These are phyloP conservation scores for Apiotrichum gamsii DNA, from an alignment of 1,284 basidiomycete genomes.

Conservation along the genomic window DNA sequence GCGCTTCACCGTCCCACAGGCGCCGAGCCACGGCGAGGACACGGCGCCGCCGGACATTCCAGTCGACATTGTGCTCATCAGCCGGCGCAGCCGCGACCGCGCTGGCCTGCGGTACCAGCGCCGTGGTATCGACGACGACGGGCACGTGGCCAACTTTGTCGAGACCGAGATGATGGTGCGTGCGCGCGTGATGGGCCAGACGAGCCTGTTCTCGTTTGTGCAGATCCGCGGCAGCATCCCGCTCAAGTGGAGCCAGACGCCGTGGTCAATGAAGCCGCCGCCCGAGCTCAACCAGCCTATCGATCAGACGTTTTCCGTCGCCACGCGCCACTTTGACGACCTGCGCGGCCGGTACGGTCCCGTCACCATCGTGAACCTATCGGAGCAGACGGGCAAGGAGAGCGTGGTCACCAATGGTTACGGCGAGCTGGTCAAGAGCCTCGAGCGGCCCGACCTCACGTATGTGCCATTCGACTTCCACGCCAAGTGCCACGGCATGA, in stretches of 20 bases:
- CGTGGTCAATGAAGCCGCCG: constrained; percentile 74
- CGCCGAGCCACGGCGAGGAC: constrained; percentile 18
- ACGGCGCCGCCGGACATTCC: constrained; percentile 25
- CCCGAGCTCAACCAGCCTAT: constrained; percentile 73
- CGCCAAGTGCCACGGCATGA: constrained; percentile 56
- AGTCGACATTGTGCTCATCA: constrained; percentile 50
- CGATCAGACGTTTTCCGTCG: constrained; percentile 63
- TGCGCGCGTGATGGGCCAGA: constrained; percentile 57
- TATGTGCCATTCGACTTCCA: constrained; percentile 79
- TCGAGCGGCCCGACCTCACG: constrained; percentile 59
- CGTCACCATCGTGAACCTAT: constrained; percentile 75
- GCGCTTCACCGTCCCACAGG: constrained; percentile 57
- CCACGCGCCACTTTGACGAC: constrained; percentile 68
- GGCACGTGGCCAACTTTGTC: constrained; percentile 54
- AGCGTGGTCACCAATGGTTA: constrained; percentile 72
- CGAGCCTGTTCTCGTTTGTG: constrained; percentile 77
- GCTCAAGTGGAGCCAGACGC: constrained; percentile 73
- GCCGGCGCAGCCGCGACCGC: constrained; percentile 51
- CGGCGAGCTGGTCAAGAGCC: constrained; percentile 59
- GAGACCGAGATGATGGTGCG: constrained; percentile 63
- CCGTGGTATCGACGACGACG: constrained; percentile 52
- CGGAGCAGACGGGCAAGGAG: constrained; percentile 86
- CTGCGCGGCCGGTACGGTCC: constrained; percentile 67
- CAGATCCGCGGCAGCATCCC: constrained; percentile 88
- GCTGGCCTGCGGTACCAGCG: constrained; percentile 54